Evolutionary conservation across 169 alveolate species (phyloP).

Genomic region (Sarcocystis neurona): DNA sequence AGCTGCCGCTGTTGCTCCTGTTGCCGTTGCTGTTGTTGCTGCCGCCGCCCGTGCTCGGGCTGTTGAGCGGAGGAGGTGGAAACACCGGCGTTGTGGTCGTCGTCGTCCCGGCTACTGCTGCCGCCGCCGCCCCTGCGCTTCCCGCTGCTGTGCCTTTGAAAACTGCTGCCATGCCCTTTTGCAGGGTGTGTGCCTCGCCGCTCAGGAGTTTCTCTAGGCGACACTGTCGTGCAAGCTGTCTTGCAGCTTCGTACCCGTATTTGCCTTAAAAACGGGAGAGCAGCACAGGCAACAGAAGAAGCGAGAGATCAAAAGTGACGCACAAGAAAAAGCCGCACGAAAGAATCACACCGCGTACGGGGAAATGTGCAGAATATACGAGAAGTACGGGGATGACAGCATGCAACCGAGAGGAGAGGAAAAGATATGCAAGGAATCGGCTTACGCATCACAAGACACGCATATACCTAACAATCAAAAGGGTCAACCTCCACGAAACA

Average conservation of each 20-base stretch:
- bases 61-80: background rate
- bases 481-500: no score
- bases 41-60: background rate
- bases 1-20: background rate
- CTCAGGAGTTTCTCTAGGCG: conserved; percentile 49
- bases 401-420: no score
- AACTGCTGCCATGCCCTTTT: conserved; percentile 53
- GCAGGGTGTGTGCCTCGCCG: conserved; percentile 57
- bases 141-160: conserved; percentile 46
- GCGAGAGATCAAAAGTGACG: background rate
- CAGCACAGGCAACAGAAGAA: background rate
- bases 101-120: background rate
- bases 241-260: conserved; percentile 56
- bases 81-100: background rate
- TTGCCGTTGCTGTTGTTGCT: background rate
- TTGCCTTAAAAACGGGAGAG: conserved; percentile 9
- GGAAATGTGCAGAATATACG: no score
- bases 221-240: conserved; percentile 46
- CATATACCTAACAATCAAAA: no score
- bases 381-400: no score
- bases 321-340: background rate
- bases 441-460: no score
- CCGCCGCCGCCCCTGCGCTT: no score
- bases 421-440: no score
- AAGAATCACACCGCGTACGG: no score